These are phyloP conservation scores for Leucocoprinus leucothites DNA, from an alignment of 768 basidiomycete species.

Conservation along the genomic window DNA sequence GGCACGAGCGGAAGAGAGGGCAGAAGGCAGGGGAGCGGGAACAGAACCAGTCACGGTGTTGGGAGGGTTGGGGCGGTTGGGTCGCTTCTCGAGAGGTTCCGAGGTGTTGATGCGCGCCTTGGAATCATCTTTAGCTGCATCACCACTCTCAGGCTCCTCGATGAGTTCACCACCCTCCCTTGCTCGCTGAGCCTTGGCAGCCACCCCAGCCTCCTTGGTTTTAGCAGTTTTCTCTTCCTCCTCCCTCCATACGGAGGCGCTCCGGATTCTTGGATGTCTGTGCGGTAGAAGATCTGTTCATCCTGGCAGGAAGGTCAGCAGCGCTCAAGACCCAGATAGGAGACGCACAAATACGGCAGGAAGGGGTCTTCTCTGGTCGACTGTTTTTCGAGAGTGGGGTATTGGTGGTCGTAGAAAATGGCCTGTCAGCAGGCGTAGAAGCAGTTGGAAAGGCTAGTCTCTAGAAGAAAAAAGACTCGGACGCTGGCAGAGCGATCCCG, in stretches of 20 bases:
- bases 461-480: conserved; percentile 39
- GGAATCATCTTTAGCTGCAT: conserved; percentile 36
- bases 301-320: conserved; percentile 48
- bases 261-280: conserved; percentile 59
- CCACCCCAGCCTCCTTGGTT: conserved; percentile 19
- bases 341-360: conserved; percentile 42
- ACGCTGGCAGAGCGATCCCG: conserved; percentile 45
- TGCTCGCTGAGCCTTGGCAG: conserved; percentile 24
- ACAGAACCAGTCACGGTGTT: conserved; percentile 44
- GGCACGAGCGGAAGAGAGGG: conserved; percentile 76
- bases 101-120: conserved; percentile 72
- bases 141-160: conserved; percentile 39
- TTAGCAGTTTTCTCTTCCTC: conserved; percentile 42
- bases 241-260: conserved; percentile 25
- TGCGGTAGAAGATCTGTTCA: conserved; percentile 88
- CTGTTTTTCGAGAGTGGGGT: conserved; percentile 45
- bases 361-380: conserved; percentile 18
- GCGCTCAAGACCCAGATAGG: conserved; percentile 5
- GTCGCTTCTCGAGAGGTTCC: conserved; percentile 47
- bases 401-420: conserved; percentile 76
- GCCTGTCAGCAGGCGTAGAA: conserved; percentile 89
- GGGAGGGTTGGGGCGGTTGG: conserved; percentile 71
- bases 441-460: conserved; percentile 49
- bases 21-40: conserved; percentile 52
- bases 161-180: conserved; percentile 44